Evolutionary conservation across 768 basidiomycete genomes (phyloP), one percentile per base, ranked within the genome.

Genomic region (Postia placenta): DNA sequence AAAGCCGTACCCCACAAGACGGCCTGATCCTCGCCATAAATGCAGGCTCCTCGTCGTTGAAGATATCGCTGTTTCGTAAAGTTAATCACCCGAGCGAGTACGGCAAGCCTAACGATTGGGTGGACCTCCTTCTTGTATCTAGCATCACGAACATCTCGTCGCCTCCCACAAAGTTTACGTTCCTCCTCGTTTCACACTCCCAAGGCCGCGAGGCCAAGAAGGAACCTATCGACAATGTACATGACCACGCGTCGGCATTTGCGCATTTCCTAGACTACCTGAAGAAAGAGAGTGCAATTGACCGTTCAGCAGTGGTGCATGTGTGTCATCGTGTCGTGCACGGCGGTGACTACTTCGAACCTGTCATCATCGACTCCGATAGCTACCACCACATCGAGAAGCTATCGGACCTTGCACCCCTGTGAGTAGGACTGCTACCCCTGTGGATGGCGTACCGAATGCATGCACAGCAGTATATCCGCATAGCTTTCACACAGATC

Each of bases 261-360:
- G 58, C 66, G 12, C 72, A 79, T 57, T 85, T 87, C 61, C 66
- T 88, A 17, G 60, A 72, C 19, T 64, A 66, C 49, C 66, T 85
- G 26, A 59, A 71, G 48, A 43, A 60, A 5, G 70, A 74, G 19
- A 65, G 67, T 1, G 65, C 67, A 38, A 69, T 82, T 37, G 71
- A 79, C 48, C 56, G 58, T 3, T 57, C 60, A 17, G 55, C 70
- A 4, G 76, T 90, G 52, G 63, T 60, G 5, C 69, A 79, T 50
- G 69, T 86, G n/a, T 83, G 84, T 55, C 86, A 88, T 60, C 78
- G 83, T 30, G 84, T 93, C 37, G 93, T 96, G 1, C 93, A 95
- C 56, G 93, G 93, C 2, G 92, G 92, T 2, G 78, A 82, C 39
- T 87, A 85, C 56, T 69, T 69, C n/a, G 72, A 79, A 24, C 86